A percentile compares a stretch with the other conserved stretches of the same genome.
Evolutionary conservation across 306 rosid genomes (phyloP).

Genomic region (Trichosanthes truncata): DNA sequence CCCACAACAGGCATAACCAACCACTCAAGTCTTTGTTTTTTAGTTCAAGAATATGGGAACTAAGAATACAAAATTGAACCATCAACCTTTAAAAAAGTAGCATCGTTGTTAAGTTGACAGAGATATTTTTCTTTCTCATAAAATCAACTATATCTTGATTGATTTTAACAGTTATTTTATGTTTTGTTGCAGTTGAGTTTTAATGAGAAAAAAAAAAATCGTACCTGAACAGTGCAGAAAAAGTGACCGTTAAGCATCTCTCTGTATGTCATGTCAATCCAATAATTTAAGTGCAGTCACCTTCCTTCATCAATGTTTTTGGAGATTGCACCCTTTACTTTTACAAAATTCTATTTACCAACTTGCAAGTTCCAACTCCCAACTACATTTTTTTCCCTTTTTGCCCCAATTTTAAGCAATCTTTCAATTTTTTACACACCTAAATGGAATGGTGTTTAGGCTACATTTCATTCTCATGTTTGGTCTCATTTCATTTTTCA

Average conservation of each 20-base stretch:
- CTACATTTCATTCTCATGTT: neutral
- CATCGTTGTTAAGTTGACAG: too few species aligned
- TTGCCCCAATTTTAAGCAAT: slow-evolving; percentile 10
- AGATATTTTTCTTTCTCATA: too few species aligned
- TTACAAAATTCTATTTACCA: neutral
- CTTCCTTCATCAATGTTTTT: neutral
- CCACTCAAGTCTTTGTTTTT: too few species aligned
- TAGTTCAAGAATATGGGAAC: too few species aligned
- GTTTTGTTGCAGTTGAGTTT: too few species aligned
- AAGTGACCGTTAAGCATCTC: slow-evolving; percentile 35
- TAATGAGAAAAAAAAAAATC: neutral
- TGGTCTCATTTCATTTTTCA: neutral
- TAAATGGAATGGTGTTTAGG: neutral
- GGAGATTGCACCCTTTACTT: neutral
- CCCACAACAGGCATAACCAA: too few species aligned
- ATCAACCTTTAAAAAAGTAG: too few species aligned
- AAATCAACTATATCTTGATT: too few species aligned
- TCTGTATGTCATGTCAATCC: neutral
- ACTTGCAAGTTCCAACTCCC: too few species aligned
- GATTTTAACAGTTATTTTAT: too few species aligned
- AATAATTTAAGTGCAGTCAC: neutral
- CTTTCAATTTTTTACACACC: neutral
- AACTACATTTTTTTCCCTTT: slow-evolving; percentile 26
- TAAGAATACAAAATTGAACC: too few species aligned
- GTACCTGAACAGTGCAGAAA: neutral